Evolutionary conservation across 2,329 filamentous ascomycete genomes (phyloP), one percentile per base, ranked within the genome.

Genomic region (Aspergillus versicolor): DNA sequence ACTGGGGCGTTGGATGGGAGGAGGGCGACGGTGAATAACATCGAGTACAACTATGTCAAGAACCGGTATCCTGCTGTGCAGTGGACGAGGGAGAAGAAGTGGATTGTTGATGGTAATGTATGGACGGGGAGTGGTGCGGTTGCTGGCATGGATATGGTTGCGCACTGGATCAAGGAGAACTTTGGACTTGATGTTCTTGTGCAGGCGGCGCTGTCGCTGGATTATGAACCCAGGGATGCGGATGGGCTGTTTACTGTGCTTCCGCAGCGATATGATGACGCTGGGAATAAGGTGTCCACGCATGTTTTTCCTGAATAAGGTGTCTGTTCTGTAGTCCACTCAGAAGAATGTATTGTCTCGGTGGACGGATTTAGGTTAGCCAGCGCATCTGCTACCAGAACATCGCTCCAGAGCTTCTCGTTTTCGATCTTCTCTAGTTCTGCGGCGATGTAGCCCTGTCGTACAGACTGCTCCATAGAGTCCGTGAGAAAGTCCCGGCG

Each of bases 61-160:
- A 60, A 69, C 24, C 58, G 63, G 7, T 72, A 67, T 4, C 75
- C 79, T 0, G 69, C 75, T 1, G 77, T 81, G 11, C 73, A 78
- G 4, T 81, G 78, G 79, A 72, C 71, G n/a, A 1, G 67, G 61
- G 27, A 71, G 24, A 73, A 71, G 56, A 75, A 80, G 59, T 81
- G 78, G 77, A 66, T 79, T 54, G 56, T 75, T 1, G 52, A 80
- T 48, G 75, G 70, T 1, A 79, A 80, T 38, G 70, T 80, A 44
- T 81, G 79, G 79, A 81, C 79, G 2, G 75, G 73, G 0, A 72
- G 72, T 1, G 79, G 79, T 13, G 76, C 79, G 0, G 64, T 75
- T 15, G 77, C 79, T 5, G 79, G 78, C 0, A 80, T 79, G 67
- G 79, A 80, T 17, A 76, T 77, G 70, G 60, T 76, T 54, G 64